Conservation (phyloP, 805 yeast genomes). For the Metschnikowia cubensis region DNA sequence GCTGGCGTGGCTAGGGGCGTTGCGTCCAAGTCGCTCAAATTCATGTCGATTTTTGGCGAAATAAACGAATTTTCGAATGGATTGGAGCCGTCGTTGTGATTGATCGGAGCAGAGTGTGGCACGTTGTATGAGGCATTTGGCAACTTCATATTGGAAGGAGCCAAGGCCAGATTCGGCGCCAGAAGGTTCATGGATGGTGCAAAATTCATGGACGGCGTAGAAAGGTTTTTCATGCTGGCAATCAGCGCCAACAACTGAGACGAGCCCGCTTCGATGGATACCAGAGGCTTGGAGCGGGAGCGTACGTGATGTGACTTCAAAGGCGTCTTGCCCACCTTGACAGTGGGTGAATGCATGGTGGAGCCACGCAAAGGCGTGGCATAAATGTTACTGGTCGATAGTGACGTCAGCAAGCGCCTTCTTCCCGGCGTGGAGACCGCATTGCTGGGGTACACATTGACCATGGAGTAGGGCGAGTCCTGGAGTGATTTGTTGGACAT, state of each 20-base stretch:
- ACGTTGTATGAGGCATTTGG: background rate
- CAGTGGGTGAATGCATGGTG: constrained; percentile 12
- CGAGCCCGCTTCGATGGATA: constrained; percentile 13
- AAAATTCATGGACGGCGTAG: background rate
- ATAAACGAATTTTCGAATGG: constrained; percentile 14
- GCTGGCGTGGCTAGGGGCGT: constrained; percentile 19
- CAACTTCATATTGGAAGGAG: background rate
- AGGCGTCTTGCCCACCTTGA: constrained; percentile 37
- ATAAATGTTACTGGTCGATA: constrained; percentile 25
- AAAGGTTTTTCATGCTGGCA: constrained; percentile 14
- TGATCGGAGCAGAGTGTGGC: background rate
- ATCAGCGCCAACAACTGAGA: constrained; percentile 16
- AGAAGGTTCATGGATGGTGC: background rate
- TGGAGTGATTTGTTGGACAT: constrained; percentile 32
- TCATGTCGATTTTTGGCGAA: constrained; percentile 10
- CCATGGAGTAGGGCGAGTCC: constrained; percentile 29
- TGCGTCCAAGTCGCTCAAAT: constrained; percentile 13
- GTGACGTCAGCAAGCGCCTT: constrained; percentile 33
- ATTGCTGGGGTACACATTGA: constrained; percentile 5
- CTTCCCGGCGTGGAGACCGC: constrained; percentile 33
- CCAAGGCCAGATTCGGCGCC: background rate
- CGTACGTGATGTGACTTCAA: constrained; percentile 13
- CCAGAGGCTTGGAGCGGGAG: constrained; percentile 14
- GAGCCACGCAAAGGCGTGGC: constrained; percentile 33
- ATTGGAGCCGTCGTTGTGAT: constrained; percentile 2